Evolutionary conservation across 129 eudicot genomes (phyloP).

Genomic region (Chrysanthemum seticuspe): DNA sequence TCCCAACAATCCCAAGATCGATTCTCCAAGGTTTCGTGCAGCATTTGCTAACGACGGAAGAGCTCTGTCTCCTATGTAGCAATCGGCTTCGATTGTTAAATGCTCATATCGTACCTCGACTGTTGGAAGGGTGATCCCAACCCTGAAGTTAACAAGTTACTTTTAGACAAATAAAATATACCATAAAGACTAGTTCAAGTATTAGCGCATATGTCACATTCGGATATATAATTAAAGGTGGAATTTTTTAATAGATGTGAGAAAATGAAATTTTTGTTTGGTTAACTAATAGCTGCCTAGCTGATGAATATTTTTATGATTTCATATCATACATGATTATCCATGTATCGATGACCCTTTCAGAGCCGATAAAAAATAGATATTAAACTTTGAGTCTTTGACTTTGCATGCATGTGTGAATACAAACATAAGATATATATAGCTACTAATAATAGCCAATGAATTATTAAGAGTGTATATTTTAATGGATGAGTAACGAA

Average conservation of each 20-base stretch:
- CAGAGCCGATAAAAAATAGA: neutral
- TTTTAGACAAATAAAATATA: neutral
- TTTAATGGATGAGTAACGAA: neutral
- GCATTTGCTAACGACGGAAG: constrained; percentile 82
- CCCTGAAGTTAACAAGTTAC: constrained; percentile 49
- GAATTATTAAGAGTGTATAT: too few species aligned
- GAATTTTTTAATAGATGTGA: neutral
- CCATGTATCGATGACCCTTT: neutral
- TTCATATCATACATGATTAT: too few species aligned
- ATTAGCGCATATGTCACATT: neutral
- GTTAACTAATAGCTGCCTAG: neutral
- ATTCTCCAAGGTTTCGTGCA: constrained; percentile 59
- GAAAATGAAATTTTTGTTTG: neutral
- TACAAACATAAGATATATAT: neutral
- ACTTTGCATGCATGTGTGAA: constrained; percentile 20
- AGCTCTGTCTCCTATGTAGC: constrained; percentile 81
- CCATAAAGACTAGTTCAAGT: neutral
- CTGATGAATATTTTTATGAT: neutral
- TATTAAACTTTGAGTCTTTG: neutral
- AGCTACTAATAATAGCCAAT: neutral
- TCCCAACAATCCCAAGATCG: constrained; percentile 46
- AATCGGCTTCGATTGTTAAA: constrained; percentile 76
- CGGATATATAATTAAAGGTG: neutral
- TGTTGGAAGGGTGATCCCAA: constrained; percentile 87
- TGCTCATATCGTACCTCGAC: constrained; percentile 80